Conservation (phyloP, 208 protist genomes). For the Vickermania ingenoplastis region DNA sequence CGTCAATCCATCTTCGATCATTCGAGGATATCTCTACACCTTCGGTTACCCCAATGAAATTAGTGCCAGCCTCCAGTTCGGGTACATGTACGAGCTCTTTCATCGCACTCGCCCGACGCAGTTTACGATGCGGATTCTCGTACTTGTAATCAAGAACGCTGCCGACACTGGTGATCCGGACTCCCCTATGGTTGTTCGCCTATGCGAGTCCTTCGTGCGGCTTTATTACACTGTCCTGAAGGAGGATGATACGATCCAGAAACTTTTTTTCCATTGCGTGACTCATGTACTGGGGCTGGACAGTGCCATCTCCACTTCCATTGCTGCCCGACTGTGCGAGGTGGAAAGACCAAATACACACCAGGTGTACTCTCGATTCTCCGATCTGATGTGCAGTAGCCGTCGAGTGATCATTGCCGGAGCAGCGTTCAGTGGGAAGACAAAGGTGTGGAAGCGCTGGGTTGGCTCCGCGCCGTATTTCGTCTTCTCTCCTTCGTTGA, state of each 20-base stretch:
- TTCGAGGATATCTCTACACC: constrained; percentile 32
- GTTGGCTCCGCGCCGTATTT: constrained; percentile 24
- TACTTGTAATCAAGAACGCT: constrained; percentile 27
- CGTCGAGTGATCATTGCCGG: constrained; percentile 50
- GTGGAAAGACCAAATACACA: constrained; percentile 4
- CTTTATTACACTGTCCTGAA: constrained; percentile 27
- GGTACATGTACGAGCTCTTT: constrained; percentile 48
- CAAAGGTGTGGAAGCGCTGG: constrained; percentile 54
- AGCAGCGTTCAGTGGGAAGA: constrained; percentile 59
- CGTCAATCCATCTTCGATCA: constrained; percentile 22
- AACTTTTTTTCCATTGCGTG: constrained; percentile 34
- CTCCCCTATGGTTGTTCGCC: constrained; percentile 12
- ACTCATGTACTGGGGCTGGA: constrained; percentile 23
- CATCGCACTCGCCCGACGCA: constrained; percentile 21
- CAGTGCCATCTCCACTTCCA: constrained; percentile 5
- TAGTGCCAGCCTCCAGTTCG: constrained; percentile 26
- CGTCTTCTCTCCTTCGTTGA: constrained; percentile 44
- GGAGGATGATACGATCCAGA: constrained; percentile 20
- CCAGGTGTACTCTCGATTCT: constrained; percentile 27
- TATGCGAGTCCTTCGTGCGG: constrained; percentile 30
- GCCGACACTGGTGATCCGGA: not conserved
- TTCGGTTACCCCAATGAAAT: constrained; percentile 23
- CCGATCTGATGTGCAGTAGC: constrained; percentile 33
- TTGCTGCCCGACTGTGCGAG: constrained; percentile 5
- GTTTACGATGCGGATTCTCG: constrained; percentile 39